Evolutionary conservation across 805 yeast genomes (phyloP).

Genomic region (Wickerhamomyces mucosus): DNA sequence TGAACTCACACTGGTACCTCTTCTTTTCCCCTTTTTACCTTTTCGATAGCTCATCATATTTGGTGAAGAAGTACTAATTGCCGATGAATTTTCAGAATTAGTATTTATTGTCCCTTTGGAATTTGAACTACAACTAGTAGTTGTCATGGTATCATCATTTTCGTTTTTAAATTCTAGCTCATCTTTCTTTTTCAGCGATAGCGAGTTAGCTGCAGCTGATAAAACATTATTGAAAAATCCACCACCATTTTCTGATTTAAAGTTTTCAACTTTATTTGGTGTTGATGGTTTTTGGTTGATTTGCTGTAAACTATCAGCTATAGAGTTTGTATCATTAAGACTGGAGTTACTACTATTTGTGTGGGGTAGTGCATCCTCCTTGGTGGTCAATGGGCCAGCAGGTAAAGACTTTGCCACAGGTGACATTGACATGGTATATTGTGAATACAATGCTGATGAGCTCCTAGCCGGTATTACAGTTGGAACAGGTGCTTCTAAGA

Average conservation of each 20-base stretch:
- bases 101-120: slow-evolving; percentile 1
- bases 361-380: slow-evolving; percentile 28
- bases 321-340: slow-evolving; percentile 6
- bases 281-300: slow-evolving; percentile 7
- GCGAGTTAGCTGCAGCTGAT: slow-evolving; percentile 3
- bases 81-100: background rate
- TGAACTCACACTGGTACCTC: slow-evolving; percentile 14
- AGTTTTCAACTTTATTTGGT: slow-evolving; percentile 5
- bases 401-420: slow-evolving; percentile 31
- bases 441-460: background rate
- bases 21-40: slow-evolving; percentile 5
- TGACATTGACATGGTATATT: background rate
- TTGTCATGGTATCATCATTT: slow-evolving; percentile 1
- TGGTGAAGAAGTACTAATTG: slow-evolving; percentile 10
- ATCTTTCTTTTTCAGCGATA: slow-evolving; percentile 5
- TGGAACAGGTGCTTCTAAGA: background rate
- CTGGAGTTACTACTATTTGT: slow-evolving; percentile 14
- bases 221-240: slow-evolving; percentile 16
- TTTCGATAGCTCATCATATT: slow-evolving; percentile 19
- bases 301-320: background rate
- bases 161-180: background rate
- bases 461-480: background rate
- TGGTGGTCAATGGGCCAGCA: slow-evolving; percentile 43
- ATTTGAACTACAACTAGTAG: background rate
- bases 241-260: slow-evolving; percentile 1